Percentiles rank a stretch among this genome's conserved stretches.
Evolutionary conservation across 176 grass and related monocot genomes (phyloP).

Genomic region (Raddia distichophylla): DNA sequence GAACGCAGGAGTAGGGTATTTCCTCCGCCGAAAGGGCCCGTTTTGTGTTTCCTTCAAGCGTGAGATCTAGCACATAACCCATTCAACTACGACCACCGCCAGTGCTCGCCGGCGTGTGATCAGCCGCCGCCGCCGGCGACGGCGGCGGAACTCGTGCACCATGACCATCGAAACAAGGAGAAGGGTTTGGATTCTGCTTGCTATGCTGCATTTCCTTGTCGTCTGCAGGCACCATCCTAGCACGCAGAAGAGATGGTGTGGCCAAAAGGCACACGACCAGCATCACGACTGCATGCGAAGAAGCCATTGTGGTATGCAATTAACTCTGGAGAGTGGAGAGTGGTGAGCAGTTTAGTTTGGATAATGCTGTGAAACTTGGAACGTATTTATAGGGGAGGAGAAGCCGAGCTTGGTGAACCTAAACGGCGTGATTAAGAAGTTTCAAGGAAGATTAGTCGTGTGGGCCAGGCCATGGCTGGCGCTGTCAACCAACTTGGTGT

Average conservation of each 20-base stretch:
- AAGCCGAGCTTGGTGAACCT: not conserved
- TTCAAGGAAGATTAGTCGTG: not conserved
- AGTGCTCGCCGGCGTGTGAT: not conserved
- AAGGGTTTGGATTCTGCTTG: not conserved
- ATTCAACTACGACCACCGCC: not conserved
- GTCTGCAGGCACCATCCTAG: constrained; percentile 19
- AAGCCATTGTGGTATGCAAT: not conserved
- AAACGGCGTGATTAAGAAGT: not conserved
- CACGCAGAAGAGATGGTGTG: constrained; percentile 9
- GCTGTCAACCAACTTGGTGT: constrained; percentile 25
- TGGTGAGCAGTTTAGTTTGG: not conserved
- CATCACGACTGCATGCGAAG: not conserved
- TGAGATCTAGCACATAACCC: too few relatives aligned
- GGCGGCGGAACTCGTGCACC: not conserved
- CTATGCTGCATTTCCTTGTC: not conserved
- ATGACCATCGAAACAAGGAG: not conserved
- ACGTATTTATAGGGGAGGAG: constrained; percentile 40
- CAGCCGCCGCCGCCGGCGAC: not conserved
- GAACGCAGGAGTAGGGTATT: too few relatives aligned
- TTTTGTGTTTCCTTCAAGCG: too few relatives aligned
- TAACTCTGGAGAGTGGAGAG: not conserved
- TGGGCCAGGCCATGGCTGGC: constrained; percentile 2
- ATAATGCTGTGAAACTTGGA: constrained; percentile 7
- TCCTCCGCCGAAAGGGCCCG: too few relatives aligned
- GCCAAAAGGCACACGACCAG: constrained; percentile 31